Base-by-base conservation (phyloP, 768 basidiomycete species). In the Pisolithus sp. region DNA sequence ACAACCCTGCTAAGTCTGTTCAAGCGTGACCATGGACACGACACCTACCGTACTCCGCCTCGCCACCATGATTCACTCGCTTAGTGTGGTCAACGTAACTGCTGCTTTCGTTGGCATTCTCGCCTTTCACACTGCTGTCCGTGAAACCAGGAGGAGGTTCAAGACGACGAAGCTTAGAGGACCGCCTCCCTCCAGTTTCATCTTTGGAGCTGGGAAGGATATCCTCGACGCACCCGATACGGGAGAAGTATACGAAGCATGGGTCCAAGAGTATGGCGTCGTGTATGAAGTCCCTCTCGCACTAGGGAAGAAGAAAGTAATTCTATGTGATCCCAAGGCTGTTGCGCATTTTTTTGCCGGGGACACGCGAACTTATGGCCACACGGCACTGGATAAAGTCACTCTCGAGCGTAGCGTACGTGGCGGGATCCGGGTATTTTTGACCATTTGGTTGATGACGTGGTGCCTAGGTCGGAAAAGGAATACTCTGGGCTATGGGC, bases 361-460 rank as follows among this genome's bases (percentile, higher is more conserved):
- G 50, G 80, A 80, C 48, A 78, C 77, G 0, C 76, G 65, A 40
- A 68, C 62, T 0, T 82, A 82, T 57, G 63, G 72, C 0, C 71
- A 72, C 40, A 69, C 70, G 2, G 63, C 59, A 5, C 56, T 74
- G 37, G 55, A 64, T 7, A 69, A 64, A 26, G 44, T 61, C 0
- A 69, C 73, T 34, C 71, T 78, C 12, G 69, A 71, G 26, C 55
- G 50, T 8, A 17, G 72, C 44, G 69, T 71, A 24, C 13, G 65
- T 48, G 43, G 43, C 3, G 26, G 7, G 26, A 15, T n/a, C 17
- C 24, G 5, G 12, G 13, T 15, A 34, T 34, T 8, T n/a, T 24
- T n/a, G 17, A 45, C 23, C 13, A 5, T 15, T 28, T 7, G 5
- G 24, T 45, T 30, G 17, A 45, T 48, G 26, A 0, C 13, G 70